Base-by-base conservation (phyloP, 768 basidiomycete species). In the Russula foetens region DNA sequence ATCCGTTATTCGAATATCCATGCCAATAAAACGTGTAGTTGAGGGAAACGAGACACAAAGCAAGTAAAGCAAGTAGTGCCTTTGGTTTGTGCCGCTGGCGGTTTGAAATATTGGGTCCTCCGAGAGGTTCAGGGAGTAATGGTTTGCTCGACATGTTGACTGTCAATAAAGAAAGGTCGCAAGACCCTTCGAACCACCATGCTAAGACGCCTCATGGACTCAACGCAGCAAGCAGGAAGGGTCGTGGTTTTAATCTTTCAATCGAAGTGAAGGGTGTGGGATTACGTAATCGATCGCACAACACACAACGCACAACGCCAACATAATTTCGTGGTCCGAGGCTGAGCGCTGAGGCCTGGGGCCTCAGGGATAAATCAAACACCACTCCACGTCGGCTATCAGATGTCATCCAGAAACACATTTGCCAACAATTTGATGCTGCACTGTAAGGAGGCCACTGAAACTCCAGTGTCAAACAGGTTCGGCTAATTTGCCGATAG, bases 81-180 rank as follows among this genome's bases (percentile, higher is more conserved):
- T 41, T 53, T 21, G 31, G 45, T 21, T 15, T 46, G 51, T n/a
- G 50, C 23, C 51, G 60, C 38, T 38, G 50, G 35, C 28, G 2
- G 14, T 12, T 48, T 9, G 51, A 21, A 31, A 35, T 45, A 38
- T 44, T 45, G 24, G 51, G n/a, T 14, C 23, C 50, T 41, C 23
- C 33, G 28, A 56, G 49, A 38, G 54, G 44, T 17, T 57, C 28
- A 21, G 51, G 45, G n/a, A 45, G 60, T 26, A 53, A 38, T 6
- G 4, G 3, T 35, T 62, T 62, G 23, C 35, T 47, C 14, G 60
- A 58, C 60, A 62, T 62, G 56, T 33, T 58, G 56, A 28, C 29
- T 21, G 35, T 21, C 11, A 26, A 33, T n/a, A 23, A 33, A 38
- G 51, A 62, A 21, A 5, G 29, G 45, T 38, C 44, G 41, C 31